phyloP scores from a whole-genome alignment of 2,329 filamentous ascomycete genomes.

The Alternaria atra region DNA sequence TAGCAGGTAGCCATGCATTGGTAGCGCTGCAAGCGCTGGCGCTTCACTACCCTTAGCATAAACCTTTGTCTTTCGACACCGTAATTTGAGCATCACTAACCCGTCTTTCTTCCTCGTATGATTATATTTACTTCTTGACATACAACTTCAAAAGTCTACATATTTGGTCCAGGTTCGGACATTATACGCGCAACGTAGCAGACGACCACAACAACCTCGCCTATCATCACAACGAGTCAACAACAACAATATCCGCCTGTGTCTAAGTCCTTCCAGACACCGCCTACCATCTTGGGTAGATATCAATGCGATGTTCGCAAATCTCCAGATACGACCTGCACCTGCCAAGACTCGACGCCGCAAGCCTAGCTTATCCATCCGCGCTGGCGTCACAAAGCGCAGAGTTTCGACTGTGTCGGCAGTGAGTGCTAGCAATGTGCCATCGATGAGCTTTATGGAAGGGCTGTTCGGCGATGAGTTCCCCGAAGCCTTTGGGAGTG shows the following conservation, averaged over 20 bases:
- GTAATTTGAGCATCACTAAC: slow-evolving; percentile 6
- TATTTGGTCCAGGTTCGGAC: neutral
- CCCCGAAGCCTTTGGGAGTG: slow-evolving; percentile 28
- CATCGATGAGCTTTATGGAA: slow-evolving; percentile 37
- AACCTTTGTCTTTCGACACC: slow-evolving; percentile 10
- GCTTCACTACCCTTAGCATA: slow-evolving; percentile 20
- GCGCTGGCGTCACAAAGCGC: slow-evolving; percentile 34
- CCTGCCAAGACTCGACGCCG: slow-evolving; percentile 32
- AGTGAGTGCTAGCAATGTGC: slow-evolving; percentile 28
- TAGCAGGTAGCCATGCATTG: slow-evolving; percentile 23
- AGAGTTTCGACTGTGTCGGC: slow-evolving; percentile 26
- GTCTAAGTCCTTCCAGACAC: neutral
- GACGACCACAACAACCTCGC: neutral
- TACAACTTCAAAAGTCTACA: neutral
- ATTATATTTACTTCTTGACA: neutral
- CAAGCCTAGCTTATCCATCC: slow-evolving; percentile 32
- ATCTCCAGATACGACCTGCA: slow-evolving; percentile 30
- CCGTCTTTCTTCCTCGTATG: slow-evolving; percentile 3
- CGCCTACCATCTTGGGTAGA: neutral
- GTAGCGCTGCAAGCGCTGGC: slow-evolving; percentile 23
- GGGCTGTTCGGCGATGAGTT: slow-evolving; percentile 37
- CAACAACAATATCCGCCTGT: neutral
- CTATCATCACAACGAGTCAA: neutral
- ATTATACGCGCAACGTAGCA: neutral
- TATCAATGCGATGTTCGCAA: slow-evolving; percentile 22